Base-by-base conservation (phyloP, 495 filamentous ascomycete species). In the Haplographium delicatum region DNA sequence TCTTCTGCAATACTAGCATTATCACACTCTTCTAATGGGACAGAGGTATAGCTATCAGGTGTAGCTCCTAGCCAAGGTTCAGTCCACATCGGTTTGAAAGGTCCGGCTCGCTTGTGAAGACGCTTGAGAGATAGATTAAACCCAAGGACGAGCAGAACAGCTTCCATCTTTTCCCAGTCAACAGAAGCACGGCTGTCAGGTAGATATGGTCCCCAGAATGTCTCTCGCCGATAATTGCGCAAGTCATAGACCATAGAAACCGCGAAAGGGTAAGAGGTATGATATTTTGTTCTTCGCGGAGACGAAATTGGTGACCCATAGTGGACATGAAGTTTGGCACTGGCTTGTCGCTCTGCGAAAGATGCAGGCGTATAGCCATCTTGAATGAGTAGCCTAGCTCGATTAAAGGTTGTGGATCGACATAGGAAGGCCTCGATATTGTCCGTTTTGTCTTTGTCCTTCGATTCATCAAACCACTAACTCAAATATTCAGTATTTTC, bases 151-250 rank as follows among this genome's bases (percentile, higher is more conserved):
- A 86, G 60, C 73, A 83, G 70, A 25, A 84, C 71, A 0, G 81
- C 78, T 54, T 87, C 83, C 18, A 84, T 61, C 67, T 80, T 84
- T 60, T 87, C 83, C 83, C 83, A 87, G 56, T 87, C 82, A 2
- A 83, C 78, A 8, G 58, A 61, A 24, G 67, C 63, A 5, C 58
- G 63, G 1, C 72, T 72, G 57, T 83, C 79, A 31, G 69, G 63
- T 37, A 67, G 51, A 60, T 83, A 87, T 0, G 83, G 83, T 0
- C 83, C 83, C 82, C 83, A 85, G 13, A 69, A 50, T 0, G 66
- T 79, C 4, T 57, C 54, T 4, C 67, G 58, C 0, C 73, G 80
- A 62, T 84, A 82, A 56, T 82, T 70, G 2, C 83, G 66, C 8
- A 87, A 62, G 54, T 87, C 81, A 53, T 85, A 87, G 11, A 85